Base-by-base conservation (phyloP, 257 asterid genomes). In the Misopates orontium region DNA sequence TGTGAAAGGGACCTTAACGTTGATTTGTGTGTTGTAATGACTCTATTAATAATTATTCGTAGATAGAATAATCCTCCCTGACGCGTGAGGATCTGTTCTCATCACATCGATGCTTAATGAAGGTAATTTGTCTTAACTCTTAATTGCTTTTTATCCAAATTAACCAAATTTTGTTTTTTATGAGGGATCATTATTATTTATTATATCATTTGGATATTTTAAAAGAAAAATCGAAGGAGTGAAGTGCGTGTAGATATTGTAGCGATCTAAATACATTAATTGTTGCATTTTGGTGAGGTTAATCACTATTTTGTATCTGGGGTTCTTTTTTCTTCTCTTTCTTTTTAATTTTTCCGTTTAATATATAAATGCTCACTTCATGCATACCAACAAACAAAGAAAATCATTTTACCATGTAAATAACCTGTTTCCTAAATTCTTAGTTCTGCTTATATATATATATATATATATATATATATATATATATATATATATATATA, bases 1-100 rank as follows among this genome's bases (percentile, higher is more conserved):
- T 73, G 79, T 82, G 97, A 90, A 80, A 85, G 80, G 75, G 90
- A 80, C 85, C 73, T 62, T 68, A 68, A 47, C 71, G 76, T 50
- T 71, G 64, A 69, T 82, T 70, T 52, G 24, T 75, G 78, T 68
- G 68, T 76, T 55, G 60, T 68, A 24, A 78, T 56, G 69, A 71
- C 70, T 74, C 72, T 71, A 52, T 62, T 71, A 50, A 44, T 68
- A 41, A 56, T 59, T 20, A 60, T 71, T 73, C 71, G 71, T 76
- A 40, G 61, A 65, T 42, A n/a, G 14, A 45, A 47, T 51, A 47
- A 59, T 60, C 69, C 49, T 28, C 19, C 47, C 67, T 59, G 25
- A 64, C 65, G 68, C 71, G 82, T 77, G 42, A 17, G 45, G 47
- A 69, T 71, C 78, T 36, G 71, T 36, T 18, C 71, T 60, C 53